A percentile compares a stretch with the other conserved stretches of the same genome.
Conservation (phyloP, 495 filamentous ascomycete genomes). For the Hapsidospora chrysogenum region DNA sequence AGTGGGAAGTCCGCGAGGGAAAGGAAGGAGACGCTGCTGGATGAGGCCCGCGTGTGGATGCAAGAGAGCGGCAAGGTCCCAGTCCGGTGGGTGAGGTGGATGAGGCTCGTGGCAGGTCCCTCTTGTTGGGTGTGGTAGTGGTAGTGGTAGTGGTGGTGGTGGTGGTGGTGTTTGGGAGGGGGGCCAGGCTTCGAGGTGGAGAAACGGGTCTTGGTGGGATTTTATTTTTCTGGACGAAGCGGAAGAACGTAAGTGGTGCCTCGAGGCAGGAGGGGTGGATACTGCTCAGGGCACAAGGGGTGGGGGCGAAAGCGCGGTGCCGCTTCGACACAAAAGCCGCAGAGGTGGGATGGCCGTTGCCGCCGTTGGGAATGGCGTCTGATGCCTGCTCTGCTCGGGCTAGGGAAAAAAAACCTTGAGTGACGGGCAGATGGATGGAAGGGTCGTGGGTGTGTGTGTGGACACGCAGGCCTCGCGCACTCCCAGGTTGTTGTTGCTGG, state of each 20-base stretch:
- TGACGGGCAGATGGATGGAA: too few relatives aligned
- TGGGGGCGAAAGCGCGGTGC: conserved; percentile 2
- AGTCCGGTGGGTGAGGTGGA: neutral
- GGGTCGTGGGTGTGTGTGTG: too few relatives aligned
- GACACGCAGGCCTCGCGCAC: too few relatives aligned
- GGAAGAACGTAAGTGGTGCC: neutral
- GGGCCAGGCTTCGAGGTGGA: conserved; percentile 4
- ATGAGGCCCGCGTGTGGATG: conserved; percentile 2
- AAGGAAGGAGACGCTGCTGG: too few relatives aligned
- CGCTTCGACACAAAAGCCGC: too few relatives aligned
- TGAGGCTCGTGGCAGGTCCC: conserved; percentile 2
- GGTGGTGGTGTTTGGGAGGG: neutral
- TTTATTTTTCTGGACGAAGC: conserved; percentile 1
- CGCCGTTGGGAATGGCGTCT: too few relatives aligned
- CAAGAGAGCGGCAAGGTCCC: conserved; percentile 1
- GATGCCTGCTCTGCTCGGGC: too few relatives aligned
- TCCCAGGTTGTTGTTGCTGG: too few relatives aligned
- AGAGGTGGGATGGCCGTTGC: too few relatives aligned
- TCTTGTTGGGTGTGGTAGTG: neutral
- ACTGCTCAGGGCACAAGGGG: neutral
- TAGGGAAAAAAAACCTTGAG: too few relatives aligned
- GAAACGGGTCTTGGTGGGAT: conserved; percentile 4
- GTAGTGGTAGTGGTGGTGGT: neutral
- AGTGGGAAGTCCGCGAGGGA: too few relatives aligned
- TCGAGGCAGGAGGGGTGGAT: neutral